Percentiles rank a stretch among this genome's conserved stretches.
phyloP scores from a whole-genome alignment of 371 early-diverging fungal species.

The Lichtheimia corymbifera region DNA sequence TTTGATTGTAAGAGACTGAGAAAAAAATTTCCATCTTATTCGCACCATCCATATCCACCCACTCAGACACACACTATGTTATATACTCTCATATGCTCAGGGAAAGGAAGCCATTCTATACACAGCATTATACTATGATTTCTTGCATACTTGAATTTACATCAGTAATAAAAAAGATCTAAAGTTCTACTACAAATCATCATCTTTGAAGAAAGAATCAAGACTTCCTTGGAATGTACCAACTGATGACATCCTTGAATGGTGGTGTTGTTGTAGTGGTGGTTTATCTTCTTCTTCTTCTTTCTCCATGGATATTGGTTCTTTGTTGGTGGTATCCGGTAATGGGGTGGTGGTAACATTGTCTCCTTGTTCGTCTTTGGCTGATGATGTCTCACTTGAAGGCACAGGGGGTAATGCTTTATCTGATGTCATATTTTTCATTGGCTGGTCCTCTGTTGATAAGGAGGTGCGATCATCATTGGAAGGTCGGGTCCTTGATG shows the following conservation, averaged over 20 bases:
- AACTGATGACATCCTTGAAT: constrained; percentile 11
- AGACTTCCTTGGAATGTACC: constrained; percentile 23
- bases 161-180: too few species aligned
- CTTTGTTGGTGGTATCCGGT: too few species aligned
- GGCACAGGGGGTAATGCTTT: constrained; percentile 3
- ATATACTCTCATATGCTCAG: too few species aligned
- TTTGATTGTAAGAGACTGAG: too few species aligned
- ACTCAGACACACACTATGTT: too few species aligned
- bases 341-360: too few species aligned
- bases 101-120: too few species aligned
- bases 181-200: constrained; percentile 15
- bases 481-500: not conserved
- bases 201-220: constrained; percentile 46
- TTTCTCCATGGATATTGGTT: not conserved
- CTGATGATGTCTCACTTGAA: not conserved
- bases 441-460: not conserved
- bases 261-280: constrained; percentile 3
- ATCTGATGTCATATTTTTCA: not conserved
- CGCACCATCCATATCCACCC: too few species aligned
- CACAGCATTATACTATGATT: too few species aligned
- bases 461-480: not conserved
- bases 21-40: too few species aligned
- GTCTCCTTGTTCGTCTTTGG: too few species aligned
- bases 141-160: too few species aligned
- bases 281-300: not conserved